These are phyloP conservation scores for Plasmodium gaboni DNA, from an alignment of 169 alveolate species.

Conservation along the genomic window DNA sequence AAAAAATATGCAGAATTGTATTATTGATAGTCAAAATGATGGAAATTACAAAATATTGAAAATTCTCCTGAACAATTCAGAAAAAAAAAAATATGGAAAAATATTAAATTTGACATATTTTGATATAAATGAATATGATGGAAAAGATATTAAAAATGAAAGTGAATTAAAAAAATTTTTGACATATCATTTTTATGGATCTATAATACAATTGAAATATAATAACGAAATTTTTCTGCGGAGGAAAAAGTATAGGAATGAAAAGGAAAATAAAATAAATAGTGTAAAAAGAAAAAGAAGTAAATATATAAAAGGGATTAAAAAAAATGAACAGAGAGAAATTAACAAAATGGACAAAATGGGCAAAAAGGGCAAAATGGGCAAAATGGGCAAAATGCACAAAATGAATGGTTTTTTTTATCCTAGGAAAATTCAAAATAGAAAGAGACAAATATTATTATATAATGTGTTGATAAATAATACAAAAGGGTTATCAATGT, in stretches of 20 bases:
- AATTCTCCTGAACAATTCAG: conserved; percentile 6
- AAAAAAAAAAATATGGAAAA: conserved; percentile 24
- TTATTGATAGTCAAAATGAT: background rate
- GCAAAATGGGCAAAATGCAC: background rate
- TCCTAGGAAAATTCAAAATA: no score
- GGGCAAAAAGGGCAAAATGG: background rate
- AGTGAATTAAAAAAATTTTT: conserved; percentile 24
- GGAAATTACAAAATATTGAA: background rate
- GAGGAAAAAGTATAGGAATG: conserved; percentile 6
- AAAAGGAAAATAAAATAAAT: background rate
- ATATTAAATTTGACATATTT: conserved; percentile 28
- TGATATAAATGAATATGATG: conserved; percentile 19
- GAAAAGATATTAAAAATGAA: conserved; percentile 1
- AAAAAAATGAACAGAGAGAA: background rate
- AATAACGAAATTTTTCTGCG: conserved; percentile 18
- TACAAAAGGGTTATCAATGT: no score
- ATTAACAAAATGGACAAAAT: background rate
- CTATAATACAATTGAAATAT: conserved; percentile 68
- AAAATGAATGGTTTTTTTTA: background rate
- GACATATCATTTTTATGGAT: conserved; percentile 38
- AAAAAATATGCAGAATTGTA: background rate
- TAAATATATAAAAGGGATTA: background rate
- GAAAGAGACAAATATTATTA: no score
- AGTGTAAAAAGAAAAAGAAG: background rate
- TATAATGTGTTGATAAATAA: no score